Conservation (phyloP, 1,284 basidiomycete genomes). For the Inonotus obliquus region DNA sequence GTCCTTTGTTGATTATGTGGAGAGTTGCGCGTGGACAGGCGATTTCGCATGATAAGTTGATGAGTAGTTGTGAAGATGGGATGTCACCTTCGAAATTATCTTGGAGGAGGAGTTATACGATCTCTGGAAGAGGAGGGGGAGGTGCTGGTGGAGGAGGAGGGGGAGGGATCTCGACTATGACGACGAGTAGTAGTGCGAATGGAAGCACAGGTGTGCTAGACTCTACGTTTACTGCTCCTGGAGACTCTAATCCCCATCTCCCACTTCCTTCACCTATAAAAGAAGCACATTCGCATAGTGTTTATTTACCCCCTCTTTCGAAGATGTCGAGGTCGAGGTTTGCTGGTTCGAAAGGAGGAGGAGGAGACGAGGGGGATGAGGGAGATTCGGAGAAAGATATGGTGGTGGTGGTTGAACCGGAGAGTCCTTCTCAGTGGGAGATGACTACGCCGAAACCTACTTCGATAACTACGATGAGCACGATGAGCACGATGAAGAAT, state of each 20-base stretch:
- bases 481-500: too few species aligned
- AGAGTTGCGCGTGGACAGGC: constrained; percentile 19
- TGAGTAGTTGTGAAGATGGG: not conserved
- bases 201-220: not conserved
- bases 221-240: not conserved
- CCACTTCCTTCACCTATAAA: not conserved
- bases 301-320: not conserved
- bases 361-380: not conserved
- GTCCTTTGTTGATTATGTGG: constrained; percentile 19
- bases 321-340: not conserved
- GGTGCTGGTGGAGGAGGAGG: too few species aligned
- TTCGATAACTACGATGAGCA: too few species aligned
- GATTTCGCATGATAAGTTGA: constrained; percentile 9
- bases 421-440: not conserved
- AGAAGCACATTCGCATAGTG: not conserved
- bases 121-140: not conserved
- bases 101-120: constrained; percentile 10
- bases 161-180: not conserved
- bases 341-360: not conserved
- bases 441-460: not conserved
- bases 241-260: not conserved
- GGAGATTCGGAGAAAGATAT: not conserved
- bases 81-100: constrained; percentile 14
- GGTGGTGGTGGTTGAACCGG: not conserved
- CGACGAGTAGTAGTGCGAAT: not conserved